A percentile compares a stretch with the other conserved stretches of the same genome.
These are phyloP conservation scores for Sindora glabra DNA, from an alignment of 306 rosid genomes.

Conservation along the genomic window DNA sequence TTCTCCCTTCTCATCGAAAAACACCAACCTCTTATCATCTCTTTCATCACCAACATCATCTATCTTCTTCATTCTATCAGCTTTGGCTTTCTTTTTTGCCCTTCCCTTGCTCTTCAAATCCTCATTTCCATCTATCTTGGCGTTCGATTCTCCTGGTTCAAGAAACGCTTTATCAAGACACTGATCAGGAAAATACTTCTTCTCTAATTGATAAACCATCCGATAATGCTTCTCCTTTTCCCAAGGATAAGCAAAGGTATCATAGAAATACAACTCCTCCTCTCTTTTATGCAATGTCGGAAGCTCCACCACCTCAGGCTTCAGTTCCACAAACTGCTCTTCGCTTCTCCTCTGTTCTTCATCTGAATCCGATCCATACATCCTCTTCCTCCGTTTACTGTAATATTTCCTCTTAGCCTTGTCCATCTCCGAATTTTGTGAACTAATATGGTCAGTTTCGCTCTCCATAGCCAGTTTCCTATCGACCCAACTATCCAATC, in stretches of 20 bases:
- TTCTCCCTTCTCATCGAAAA: constrained; percentile 49
- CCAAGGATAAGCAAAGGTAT: constrained; percentile 76
- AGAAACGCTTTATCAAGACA: constrained; percentile 82
- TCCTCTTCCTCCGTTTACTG: constrained; percentile 64
- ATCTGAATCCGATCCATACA: constrained; percentile 83
- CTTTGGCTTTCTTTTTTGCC: constrained; percentile 20
- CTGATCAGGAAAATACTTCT: constrained; percentile 76
- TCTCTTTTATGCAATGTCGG: constrained; percentile 64
- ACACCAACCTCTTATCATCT: constrained; percentile 41
- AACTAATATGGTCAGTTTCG: constrained; percentile 12
- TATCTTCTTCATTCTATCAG: constrained; percentile 13
- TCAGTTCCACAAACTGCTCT: constrained; percentile 58
- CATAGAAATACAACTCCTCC: constrained; percentile 75
- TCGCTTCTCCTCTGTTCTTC: constrained; percentile 33
- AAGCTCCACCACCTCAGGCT: constrained; percentile 76
- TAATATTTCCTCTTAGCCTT: constrained; percentile 79
- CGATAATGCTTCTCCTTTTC: constrained; percentile 87
- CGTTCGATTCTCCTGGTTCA: constrained; percentile 59
- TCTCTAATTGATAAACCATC: constrained; percentile 93
- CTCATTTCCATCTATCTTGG: neutral
- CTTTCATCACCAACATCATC: constrained; percentile 8
- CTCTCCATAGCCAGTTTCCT: constrained; percentile 38
- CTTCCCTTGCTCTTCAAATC: constrained; percentile 15
- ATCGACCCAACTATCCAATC: constrained; percentile 59
- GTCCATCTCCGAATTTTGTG: constrained; percentile 38